phyloP scores from a whole-genome alignment of 2,329 filamentous ascomycete genomes.

The Verticillium albo-atrum region DNA sequence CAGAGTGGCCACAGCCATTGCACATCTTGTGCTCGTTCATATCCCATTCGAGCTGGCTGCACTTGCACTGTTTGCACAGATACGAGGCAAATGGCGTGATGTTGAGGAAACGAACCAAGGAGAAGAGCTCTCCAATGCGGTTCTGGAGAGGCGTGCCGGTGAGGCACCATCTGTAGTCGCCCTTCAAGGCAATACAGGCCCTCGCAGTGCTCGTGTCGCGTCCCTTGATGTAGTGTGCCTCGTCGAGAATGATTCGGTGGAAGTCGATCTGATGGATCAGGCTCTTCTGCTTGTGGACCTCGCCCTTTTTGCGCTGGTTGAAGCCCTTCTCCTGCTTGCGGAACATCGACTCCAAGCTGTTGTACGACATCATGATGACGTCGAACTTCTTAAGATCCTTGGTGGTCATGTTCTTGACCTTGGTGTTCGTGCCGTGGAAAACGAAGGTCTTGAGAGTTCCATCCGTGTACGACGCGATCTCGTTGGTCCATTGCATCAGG shows the following conservation, averaged over 20 bases:
- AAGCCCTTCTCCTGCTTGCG: slow-evolving; percentile 92
- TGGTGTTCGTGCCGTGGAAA: slow-evolving; percentile 81
- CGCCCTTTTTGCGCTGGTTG: slow-evolving; percentile 65
- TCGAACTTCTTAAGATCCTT: slow-evolving; percentile 78
- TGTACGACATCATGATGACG: slow-evolving; percentile 97
- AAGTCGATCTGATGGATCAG: slow-evolving; percentile 81
- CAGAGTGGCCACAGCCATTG: slow-evolving; percentile 50
- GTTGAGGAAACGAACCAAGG: slow-evolving; percentile 85
- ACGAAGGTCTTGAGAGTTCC: slow-evolving; percentile 87
- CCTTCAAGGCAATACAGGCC: slow-evolving; percentile 87
- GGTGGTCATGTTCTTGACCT: slow-evolving; percentile 70
- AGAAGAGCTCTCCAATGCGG: slow-evolving; percentile 96
- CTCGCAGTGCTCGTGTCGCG: slow-evolving; percentile 88
- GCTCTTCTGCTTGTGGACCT: slow-evolving; percentile 70
- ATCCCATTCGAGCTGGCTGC: slow-evolving; percentile 78
- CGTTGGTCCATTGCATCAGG: slow-evolving; percentile 89
- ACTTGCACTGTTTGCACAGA: slow-evolving; percentile 83
- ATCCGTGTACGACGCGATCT: slow-evolving; percentile 78
- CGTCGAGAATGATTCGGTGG: slow-evolving; percentile 89
- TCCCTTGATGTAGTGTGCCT: slow-evolving; percentile 91
- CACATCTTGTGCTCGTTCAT: slow-evolving; percentile 70
- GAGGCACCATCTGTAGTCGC: slow-evolving; percentile 90
- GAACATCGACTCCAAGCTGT: slow-evolving; percentile 83
- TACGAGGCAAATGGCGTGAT: slow-evolving; percentile 88
- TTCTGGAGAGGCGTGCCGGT: slow-evolving; percentile 96